Evolutionary conservation across 371 early-diverging fungal species (phyloP), one percentile per base, ranked within the genome.

Genomic region (Mycotypha africana): DNA sequence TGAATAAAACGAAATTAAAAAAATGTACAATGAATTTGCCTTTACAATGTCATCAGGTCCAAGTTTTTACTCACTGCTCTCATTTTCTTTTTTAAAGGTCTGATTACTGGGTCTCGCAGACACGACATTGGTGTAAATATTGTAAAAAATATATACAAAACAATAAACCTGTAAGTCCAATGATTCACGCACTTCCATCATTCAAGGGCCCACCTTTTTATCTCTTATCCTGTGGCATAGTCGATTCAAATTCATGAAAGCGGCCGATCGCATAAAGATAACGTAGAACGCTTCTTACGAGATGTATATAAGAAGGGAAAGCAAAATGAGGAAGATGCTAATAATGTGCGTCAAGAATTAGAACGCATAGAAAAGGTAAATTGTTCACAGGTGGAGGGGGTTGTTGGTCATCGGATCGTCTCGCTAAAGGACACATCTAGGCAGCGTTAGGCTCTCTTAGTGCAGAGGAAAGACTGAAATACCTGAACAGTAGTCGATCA

Each of bases 51-150:
- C n/a, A n/a, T n/a, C n/a, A n/a, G n/a, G n/a, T n/a, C n/a, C n/a
- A n/a, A n/a, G n/a, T n/a, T n/a, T n/a, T n/a, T n/a, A n/a, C n/a
- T n/a, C n/a, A n/a, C n/a, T n/a, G n/a, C n/a, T n/a, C n/a, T n/a
- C n/a, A n/a, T n/a, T n/a, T n/a, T n/a, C n/a, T n/a, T n/a, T n/a
- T n/a, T n/a, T n/a, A n/a, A n/a, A n/a, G n/a, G n/a, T n/a, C n/a
- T n/a, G n/a, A n/a, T n/a, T n/a, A n/a, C n/a, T n/a, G n/a, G n/a
- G n/a, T n/a, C n/a, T n/a, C n/a, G n/a, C n/a, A n/a, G n/a, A n/a
- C n/a, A n/a, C n/a, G n/a, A n/a, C n/a, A n/a, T n/a, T 88, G 70
- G 70, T 88, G 89, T 67, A 76, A 81, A 41, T 88, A 83, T 54
- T 88, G 89, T 68, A 77, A 81, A 61, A 81, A 82, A 47, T 88